phyloP scores from a whole-genome alignment of 495 filamentous ascomycete genomes.

The Xanthoparmelia taractica region DNA sequence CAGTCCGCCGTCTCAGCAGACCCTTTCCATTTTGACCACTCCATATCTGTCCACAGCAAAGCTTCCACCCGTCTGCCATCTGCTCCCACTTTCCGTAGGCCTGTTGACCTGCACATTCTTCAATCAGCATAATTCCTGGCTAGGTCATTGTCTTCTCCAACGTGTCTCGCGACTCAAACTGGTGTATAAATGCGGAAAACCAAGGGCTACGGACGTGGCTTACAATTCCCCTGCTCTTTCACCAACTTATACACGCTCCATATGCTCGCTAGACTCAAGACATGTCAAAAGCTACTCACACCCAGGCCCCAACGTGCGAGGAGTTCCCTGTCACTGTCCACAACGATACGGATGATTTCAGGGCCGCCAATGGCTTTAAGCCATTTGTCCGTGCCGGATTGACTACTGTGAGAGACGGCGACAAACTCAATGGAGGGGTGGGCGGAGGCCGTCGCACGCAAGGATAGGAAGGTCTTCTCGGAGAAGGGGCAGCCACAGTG shows the following conservation, averaged over 20 bases:
- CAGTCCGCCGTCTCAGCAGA: conserved; percentile 40
- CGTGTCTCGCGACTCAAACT: not conserved
- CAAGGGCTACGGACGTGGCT: not conserved
- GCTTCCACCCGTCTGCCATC: conserved; percentile 52
- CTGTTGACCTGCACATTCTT: conserved; percentile 35
- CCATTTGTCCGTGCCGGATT: conserved; percentile 46
- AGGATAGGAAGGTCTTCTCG: conserved; percentile 48
- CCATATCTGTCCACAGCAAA: conserved; percentile 48
- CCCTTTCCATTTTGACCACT: conserved; percentile 40
- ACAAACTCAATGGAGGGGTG: conserved; percentile 47
- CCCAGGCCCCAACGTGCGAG: conserved; percentile 52
- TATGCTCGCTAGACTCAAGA: conserved; percentile 38
- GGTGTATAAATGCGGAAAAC: not conserved
- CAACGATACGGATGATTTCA: conserved; percentile 44
- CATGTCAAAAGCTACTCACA: conserved; percentile 44
- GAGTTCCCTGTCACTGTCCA: conserved; percentile 44
- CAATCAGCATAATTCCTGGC: not conserved
- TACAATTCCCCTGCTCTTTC: conserved; percentile 43
- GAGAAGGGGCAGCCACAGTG: conserved; percentile 59
- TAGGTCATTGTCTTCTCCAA: not conserved
- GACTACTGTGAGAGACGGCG: conserved; percentile 50
- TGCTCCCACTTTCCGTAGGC: conserved; percentile 45
- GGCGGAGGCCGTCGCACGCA: conserved; percentile 38
- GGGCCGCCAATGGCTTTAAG: conserved; percentile 44
- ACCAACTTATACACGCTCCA: conserved; percentile 43